phyloP scores from a whole-genome alignment of 495 filamentous ascomycete genomes.

The Aspergillus hancockii region DNA sequence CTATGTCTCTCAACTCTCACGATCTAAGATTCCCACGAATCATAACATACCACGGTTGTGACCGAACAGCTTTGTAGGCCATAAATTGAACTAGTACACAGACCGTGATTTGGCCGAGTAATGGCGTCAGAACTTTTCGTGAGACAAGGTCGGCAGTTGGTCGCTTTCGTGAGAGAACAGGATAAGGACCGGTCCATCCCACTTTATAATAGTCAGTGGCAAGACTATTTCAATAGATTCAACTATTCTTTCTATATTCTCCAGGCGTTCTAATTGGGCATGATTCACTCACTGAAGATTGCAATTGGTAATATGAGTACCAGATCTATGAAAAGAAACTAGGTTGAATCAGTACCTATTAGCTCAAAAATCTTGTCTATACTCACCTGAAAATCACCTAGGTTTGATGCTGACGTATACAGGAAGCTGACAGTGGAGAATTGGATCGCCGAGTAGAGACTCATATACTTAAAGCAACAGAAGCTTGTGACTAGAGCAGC shows the following conservation, averaged over 20 bases:
- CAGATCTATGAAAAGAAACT: conserved; percentile 95
- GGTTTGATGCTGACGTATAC: conserved; percentile 91
- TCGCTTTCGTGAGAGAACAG: conserved; percentile 74
- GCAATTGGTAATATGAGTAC: conserved; percentile 92
- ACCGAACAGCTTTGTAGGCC: conserved; percentile 68
- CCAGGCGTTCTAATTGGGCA: neutral
- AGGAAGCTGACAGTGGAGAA: conserved; percentile 99
- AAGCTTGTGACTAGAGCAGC: conserved; percentile 96
- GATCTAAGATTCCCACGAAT: neutral
- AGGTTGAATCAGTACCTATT: conserved; percentile 19
- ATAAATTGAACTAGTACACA: conserved; percentile 76
- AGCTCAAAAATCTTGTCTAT: neutral
- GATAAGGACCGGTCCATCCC: conserved; percentile 91
- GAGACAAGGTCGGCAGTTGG: conserved; percentile 94
- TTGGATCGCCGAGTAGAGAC: conserved; percentile 96
- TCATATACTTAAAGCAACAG: conserved; percentile 99
- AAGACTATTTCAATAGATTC: neutral
- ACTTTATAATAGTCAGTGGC: conserved; percentile 48
- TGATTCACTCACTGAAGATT: conserved; percentile 73
- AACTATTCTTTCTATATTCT: neutral
- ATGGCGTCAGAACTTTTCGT: conserved; percentile 84
- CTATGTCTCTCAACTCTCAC: conserved; percentile 3
- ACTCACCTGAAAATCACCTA: conserved; percentile 89
- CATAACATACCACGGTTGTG: conserved; percentile 69
- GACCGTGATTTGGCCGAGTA: conserved; percentile 86